Conservation (phyloP, 1,139 yeast species). For the Casaregolazyma suthepensis region DNA sequence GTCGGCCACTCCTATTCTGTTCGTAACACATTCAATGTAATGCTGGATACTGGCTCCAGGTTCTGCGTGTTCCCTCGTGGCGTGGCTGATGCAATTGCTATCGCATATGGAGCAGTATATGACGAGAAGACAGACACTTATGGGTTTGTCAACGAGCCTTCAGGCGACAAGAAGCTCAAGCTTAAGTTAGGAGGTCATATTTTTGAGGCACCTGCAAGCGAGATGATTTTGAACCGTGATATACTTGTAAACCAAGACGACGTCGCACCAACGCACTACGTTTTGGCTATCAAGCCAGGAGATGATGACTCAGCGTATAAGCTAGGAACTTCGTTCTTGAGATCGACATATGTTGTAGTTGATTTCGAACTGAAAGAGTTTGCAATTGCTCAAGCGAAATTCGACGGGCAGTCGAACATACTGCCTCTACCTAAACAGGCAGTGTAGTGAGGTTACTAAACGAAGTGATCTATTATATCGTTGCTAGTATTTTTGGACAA, state of each 20-base stretch:
- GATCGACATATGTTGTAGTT: slow-evolving; percentile 71
- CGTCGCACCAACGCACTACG: slow-evolving; percentile 12
- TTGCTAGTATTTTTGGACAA: not conserved
- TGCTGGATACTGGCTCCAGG: slow-evolving; percentile 67
- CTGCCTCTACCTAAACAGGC: not conserved
- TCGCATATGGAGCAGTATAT: slow-evolving; percentile 20
- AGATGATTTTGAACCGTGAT: slow-evolving; percentile 23
- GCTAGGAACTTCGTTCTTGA: slow-evolving; percentile 72
- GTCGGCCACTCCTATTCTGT: slow-evolving; percentile 11
- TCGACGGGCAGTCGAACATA: slow-evolving; percentile 9
- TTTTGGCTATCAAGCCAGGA: slow-evolving; percentile 26
- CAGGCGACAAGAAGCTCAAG: slow-evolving; percentile 13
- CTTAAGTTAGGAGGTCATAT: slow-evolving; percentile 27
- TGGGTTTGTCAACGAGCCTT: slow-evolving; percentile 16
- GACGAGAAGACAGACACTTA: slow-evolving; percentile 21
- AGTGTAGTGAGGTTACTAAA: not conserved
- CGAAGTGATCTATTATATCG: not conserved
- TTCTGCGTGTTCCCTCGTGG: slow-evolving; percentile 46
- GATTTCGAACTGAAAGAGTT: slow-evolving; percentile 63
- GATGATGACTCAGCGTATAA: slow-evolving; percentile 21
- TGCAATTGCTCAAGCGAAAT: slow-evolving; percentile 57
- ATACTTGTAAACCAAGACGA: slow-evolving; percentile 11
- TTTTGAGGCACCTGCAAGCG: slow-evolving; percentile 24
- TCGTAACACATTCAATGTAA: slow-evolving; percentile 19
- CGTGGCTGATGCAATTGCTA: slow-evolving; percentile 21